A percentile compares a stretch with the other conserved stretches of the same genome.
Evolutionary conservation across 495 filamentous ascomycete species (phyloP).

Genomic region (Staphylotrichum tortipilum): DNA sequence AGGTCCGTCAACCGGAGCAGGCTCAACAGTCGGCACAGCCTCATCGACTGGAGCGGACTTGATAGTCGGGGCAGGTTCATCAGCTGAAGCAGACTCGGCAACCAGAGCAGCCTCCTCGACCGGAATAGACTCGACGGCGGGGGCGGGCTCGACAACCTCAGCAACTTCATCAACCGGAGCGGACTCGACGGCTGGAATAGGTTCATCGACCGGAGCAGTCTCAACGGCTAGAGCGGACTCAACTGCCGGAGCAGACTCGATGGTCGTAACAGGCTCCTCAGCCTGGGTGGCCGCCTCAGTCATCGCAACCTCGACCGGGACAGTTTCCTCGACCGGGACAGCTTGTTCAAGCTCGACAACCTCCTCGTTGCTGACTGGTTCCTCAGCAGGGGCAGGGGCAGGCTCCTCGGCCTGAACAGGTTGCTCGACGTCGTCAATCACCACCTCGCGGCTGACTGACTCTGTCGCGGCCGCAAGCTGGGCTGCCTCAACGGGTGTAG

Average conservation of each 20-base stretch:
- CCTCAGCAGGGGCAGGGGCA: no score
- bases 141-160: no score
- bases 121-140: not conserved
- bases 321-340: not conserved
- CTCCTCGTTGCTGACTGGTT: not conserved
- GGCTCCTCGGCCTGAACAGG: constrained; percentile 2
- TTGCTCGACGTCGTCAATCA: no score
- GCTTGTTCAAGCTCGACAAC: not conserved
- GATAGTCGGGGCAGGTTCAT: no score
- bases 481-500: not conserved
- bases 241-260: no score
- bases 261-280: not conserved
- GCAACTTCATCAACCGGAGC: no score
- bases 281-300: not conserved
- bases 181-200: no score
- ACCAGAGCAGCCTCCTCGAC: not conserved
- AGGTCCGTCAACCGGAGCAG: no score
- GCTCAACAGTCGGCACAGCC: no score
- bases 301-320: not conserved
- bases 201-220: no score
- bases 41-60: no score
- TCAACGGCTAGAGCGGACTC: no score
- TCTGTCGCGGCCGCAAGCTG: not conserved
- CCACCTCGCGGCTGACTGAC: not conserved
- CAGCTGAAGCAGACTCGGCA: not conserved